phyloP scores from a whole-genome alignment of 106 monocot species.

The Apostasia ramifera region DNA sequence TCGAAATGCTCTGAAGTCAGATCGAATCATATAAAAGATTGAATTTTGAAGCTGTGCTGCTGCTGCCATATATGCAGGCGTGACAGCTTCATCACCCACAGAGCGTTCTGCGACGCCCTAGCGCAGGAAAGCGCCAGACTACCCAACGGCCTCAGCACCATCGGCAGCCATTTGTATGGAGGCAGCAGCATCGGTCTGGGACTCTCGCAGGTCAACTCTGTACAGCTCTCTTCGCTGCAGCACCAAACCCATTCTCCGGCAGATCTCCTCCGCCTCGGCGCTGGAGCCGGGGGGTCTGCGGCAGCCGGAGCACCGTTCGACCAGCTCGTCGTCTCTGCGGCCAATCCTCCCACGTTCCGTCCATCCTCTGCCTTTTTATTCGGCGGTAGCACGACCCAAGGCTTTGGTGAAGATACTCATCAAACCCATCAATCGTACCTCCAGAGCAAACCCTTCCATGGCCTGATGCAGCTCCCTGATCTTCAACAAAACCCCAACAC shows the following conservation, averaged over 20 bases:
- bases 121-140: slow-evolving; percentile 77
- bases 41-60: too few relatives aligned
- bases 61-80: slow-evolving; percentile 32
- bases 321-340: slow-evolving; percentile 36
- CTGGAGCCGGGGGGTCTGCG: background rate
- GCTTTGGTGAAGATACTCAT: slow-evolving; percentile 24
- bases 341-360: slow-evolving; percentile 42
- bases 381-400: slow-evolving; percentile 21
- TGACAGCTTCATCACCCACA: slow-evolving; percentile 96
- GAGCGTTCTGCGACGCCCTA: slow-evolving; percentile 92
- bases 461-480: slow-evolving; percentile 56
- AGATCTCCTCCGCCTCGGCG: slow-evolving; percentile 49
- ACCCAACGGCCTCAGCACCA: slow-evolving; percentile 31
- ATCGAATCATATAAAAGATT: too few relatives aligned
- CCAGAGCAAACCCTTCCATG: slow-evolving; percentile 44
- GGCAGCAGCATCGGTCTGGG: slow-evolving; percentile 34
- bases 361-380: slow-evolving; percentile 42
- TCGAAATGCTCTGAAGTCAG: too few relatives aligned
- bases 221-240: slow-evolving; percentile 41
- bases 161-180: slow-evolving; percentile 56
- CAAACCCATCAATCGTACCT: slow-evolving; percentile 26
- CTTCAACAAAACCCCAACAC: slow-evolving; percentile 25
- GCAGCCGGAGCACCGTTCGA: slow-evolving; percentile 32
- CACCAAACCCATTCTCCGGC: slow-evolving; percentile 33
- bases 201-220: slow-evolving; percentile 38